A percentile compares a stretch with the other conserved stretches of the same genome.
Conservation (phyloP, 2,329 filamentous ascomycete genomes). For the Kalmusia sp. region DNA sequence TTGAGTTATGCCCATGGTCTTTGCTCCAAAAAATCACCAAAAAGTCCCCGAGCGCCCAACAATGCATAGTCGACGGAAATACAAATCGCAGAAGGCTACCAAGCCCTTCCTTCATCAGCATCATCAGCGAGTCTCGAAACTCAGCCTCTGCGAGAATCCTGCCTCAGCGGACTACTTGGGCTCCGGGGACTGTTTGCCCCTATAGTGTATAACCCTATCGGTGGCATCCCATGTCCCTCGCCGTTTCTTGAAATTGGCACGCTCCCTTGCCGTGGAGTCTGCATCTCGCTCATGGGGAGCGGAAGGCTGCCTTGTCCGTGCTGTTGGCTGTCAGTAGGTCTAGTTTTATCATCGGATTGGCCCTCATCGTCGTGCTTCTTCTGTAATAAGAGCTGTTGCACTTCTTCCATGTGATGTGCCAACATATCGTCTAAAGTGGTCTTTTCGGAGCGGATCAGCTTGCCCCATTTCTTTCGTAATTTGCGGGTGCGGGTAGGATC, state of each 20-base stretch:
- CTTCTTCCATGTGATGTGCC: constrained; percentile 57
- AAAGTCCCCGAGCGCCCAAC: not conserved
- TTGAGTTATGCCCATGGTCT: too few relatives aligned
- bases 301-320: constrained; percentile 32
- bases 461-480: constrained; percentile 64
- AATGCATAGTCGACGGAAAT: not conserved
- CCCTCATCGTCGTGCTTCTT: constrained; percentile 50
- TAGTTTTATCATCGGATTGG: constrained; percentile 19
- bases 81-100: not conserved
- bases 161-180: constrained; percentile 34
- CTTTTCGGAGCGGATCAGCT: constrained; percentile 55
- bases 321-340: constrained; percentile 13
- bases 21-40: not conserved
- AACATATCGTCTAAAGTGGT: constrained; percentile 64
- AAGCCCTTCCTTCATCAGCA: not conserved
- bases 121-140: too few relatives aligned
- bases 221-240: constrained; percentile 22
- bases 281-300: constrained; percentile 14
- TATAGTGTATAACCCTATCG: constrained; percentile 37
- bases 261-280: constrained; percentile 22
- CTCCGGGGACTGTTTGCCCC: constrained; percentile 12
- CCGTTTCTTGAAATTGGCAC: constrained; percentile 19
- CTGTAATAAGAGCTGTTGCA: constrained; percentile 55
- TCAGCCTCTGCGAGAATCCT: constrained; percentile 22
- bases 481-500: constrained; percentile 65